Conservation (phyloP, 345 rosid genomes). For the Camelina hispida region DNA sequence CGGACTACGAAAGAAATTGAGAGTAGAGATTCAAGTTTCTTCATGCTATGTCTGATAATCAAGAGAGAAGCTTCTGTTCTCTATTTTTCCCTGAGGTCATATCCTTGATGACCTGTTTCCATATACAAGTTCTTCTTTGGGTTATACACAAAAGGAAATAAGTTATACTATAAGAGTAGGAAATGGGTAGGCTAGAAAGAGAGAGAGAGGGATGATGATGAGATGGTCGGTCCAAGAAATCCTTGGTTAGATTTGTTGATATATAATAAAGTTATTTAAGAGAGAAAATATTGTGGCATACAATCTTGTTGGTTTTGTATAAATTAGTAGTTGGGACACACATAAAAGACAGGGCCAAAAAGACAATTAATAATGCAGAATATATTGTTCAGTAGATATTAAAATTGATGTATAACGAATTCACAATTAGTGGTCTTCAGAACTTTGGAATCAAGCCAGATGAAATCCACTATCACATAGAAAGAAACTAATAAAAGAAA, state of each 20-base stretch:
- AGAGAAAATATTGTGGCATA: conserved; percentile 11
- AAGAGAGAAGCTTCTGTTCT: not conserved
- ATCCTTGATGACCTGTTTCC: not conserved
- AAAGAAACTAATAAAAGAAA: conserved; percentile 18
- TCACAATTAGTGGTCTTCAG: conserved; percentile 28
- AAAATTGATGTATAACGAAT: conserved; percentile 39
- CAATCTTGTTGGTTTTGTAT: conserved; percentile 15
- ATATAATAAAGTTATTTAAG: conserved; percentile 4
- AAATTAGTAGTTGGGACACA: conserved; percentile 30
- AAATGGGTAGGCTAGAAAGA: not conserved
- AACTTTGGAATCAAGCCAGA: conserved; percentile 32
- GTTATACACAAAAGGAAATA: not conserved
- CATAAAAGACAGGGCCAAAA: conserved; percentile 29
- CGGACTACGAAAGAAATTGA: conserved; percentile 11
- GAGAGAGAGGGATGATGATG: conserved; percentile 13
- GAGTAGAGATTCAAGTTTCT: conserved; percentile 8
- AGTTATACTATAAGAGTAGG: not conserved
- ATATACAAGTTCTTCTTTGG: conserved; percentile 17
- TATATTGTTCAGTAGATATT: conserved; percentile 34
- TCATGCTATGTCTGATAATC: conserved; percentile 7
- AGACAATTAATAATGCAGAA: conserved; percentile 35
- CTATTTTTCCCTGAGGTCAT: not conserved
- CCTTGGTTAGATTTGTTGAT: conserved; percentile 27
- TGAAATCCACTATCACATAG: conserved; percentile 5
- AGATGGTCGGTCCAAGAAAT: conserved; percentile 37